Conservation (phyloP, 2,329 filamentous ascomycete genomes). For the Colletotrichum melonis region DNA sequence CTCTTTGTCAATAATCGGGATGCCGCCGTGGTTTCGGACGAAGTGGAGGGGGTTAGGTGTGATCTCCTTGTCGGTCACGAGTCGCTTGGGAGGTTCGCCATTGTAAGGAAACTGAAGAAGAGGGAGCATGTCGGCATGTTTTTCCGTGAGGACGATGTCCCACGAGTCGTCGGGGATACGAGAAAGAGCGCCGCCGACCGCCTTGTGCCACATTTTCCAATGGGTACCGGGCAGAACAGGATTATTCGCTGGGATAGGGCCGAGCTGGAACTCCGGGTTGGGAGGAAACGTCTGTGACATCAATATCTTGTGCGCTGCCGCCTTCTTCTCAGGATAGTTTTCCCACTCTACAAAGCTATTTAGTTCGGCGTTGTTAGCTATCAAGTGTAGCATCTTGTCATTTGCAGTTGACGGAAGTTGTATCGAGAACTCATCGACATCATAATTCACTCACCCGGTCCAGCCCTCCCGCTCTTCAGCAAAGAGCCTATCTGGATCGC, state of each 20-base stretch:
- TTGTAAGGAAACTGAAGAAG: conserved; percentile 74
- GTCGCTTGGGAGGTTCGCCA: conserved; percentile 69
- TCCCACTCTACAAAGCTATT: conserved; percentile 75
- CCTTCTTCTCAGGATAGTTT: conserved; percentile 75
- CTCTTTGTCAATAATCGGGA: too few species aligned
- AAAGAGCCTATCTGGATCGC: too few species aligned
- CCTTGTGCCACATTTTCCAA: conserved; percentile 70
- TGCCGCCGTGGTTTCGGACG: too few species aligned
- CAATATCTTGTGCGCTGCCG: conserved; percentile 64
- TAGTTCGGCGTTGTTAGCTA: too few species aligned
- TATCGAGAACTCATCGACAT: too few species aligned
- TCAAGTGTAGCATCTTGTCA: too few species aligned
- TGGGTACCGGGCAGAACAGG: conserved; percentile 66
- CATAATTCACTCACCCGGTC: too few species aligned
- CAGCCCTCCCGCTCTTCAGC: too few species aligned
- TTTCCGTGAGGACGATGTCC: conserved; percentile 66
- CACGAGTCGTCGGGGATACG: conserved; percentile 68
- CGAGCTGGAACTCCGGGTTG: conserved; percentile 66
- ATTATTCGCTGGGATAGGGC: conserved; percentile 65
- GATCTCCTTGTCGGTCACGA: conserved; percentile 60
- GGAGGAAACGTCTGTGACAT: conserved; percentile 43
- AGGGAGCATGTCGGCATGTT: conserved; percentile 70
- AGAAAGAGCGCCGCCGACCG: conserved; percentile 51
- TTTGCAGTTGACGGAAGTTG: too few species aligned
- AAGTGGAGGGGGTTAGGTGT: too few species aligned